Conservation (phyloP, 257 asterid genomes). For the Gentiana straminea region DNA sequence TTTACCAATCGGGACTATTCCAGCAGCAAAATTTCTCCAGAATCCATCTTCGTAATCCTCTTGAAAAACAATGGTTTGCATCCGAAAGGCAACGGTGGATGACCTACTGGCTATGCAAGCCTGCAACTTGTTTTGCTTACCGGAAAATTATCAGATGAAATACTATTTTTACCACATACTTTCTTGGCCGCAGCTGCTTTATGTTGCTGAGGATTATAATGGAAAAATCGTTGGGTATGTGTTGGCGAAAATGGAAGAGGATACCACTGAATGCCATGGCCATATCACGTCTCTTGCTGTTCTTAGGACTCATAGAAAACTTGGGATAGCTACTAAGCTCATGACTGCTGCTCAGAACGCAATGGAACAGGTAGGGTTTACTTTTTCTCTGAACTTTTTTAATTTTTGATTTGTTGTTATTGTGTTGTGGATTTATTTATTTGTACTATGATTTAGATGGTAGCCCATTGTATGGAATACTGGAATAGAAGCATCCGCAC, state of each 20-base stretch:
- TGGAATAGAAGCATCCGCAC: too few relatives aligned
- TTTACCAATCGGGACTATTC: too few relatives aligned
- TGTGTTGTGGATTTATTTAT: too few relatives aligned
- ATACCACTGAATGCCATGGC: conserved; percentile 87
- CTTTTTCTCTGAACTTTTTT: not conserved
- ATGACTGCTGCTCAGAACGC: conserved; percentile 99
- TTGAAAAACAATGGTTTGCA: conserved; percentile 64
- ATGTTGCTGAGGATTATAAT: conserved; percentile 96
- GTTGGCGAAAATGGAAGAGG: conserved; percentile 97
- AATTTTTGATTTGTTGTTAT: not conserved
- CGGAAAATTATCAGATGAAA: conserved; percentile 97
- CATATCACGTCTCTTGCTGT: conserved; percentile 99
- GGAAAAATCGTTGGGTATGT: conserved; percentile 96
- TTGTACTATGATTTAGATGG: not conserved
- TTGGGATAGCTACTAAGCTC: conserved; percentile 93
- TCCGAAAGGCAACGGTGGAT: conserved; percentile 87
- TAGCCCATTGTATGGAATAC: too few relatives aligned
- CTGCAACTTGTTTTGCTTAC: conserved; percentile 85
- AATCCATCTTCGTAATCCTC: not conserved
- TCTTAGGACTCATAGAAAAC: conserved; percentile 92
- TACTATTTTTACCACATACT: conserved; percentile 92
- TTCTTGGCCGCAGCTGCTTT: conserved; percentile 96
- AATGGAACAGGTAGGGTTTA: conserved; percentile 65
- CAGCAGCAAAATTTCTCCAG: too few relatives aligned
- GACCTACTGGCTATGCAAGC: conserved; percentile 92